Evolutionary conservation across 306 rosid species (phyloP), one percentile per base, ranked within the genome.

Genomic region (Quercus suber): DNA sequence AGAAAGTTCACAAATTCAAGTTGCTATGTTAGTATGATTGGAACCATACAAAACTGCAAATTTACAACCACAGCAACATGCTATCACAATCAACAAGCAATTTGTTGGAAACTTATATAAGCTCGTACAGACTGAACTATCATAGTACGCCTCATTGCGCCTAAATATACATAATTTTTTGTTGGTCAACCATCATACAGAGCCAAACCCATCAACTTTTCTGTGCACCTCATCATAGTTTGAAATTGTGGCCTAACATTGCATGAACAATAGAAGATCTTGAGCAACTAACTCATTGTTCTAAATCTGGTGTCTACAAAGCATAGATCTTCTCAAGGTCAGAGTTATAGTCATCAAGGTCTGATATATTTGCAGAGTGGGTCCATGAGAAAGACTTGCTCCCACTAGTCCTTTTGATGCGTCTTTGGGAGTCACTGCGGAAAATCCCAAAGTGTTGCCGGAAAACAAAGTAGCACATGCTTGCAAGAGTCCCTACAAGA

Each of bases 381-480:
- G 73, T 17, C 98, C 98, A 91, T 0, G 98, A 95, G 80, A 91
- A 93, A 53, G 99, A 95, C 82, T 88, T 93, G 89, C 97, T 93
- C 84, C 96, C 96, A 59, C 91, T 86, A 0, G 96, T 87, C 64
- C 92, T 81, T 83, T 73, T 94, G 89, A 95, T 90, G 61, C 97
- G 94, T 57, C 99, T 85, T 75, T 90, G 97, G 37, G 97, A 92
- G 87, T 93, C 96, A 0, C 82, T 76, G 55, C 88, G 83, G 79
- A 82, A 86, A 71, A 65, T 43, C 4, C 99, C 96, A 3, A 85
- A 91, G 83, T 87, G 99, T 69, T 91, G 99, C 27, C 93, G 83
- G 70, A 91, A 90, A 82, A 93, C 99, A 83, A 95, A 91, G 90
- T 91, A 92, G 84, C 96, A 86, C 96, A 95, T 81, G 89, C 92